phyloP scores from a whole-genome alignment of 1,284 basidiomycete species.

The Puccinia triticina region DNA sequence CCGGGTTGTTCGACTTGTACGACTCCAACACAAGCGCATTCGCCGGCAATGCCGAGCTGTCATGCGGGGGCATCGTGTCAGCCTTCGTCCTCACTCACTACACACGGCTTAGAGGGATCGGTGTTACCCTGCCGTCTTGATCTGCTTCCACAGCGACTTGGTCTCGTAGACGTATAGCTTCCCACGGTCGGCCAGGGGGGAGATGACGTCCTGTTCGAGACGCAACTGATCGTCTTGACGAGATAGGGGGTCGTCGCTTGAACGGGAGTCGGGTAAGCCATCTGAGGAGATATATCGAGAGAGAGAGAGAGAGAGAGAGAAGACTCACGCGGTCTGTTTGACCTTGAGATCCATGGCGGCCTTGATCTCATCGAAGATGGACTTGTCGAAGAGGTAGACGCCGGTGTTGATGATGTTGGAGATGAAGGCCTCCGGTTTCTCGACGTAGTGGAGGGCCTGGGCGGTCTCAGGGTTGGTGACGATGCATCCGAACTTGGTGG shows the following conservation, averaged over 20 bases:
- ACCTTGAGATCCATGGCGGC: conserved; percentile 64
- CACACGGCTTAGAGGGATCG: no score
- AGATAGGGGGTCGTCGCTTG: conserved; percentile 62
- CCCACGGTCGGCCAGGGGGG: conserved; percentile 62
- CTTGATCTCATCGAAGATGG: conserved; percentile 65
- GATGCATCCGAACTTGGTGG: conserved; percentile 64
- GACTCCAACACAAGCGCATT: conserved; percentile 62
- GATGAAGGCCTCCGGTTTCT: conserved; percentile 65
- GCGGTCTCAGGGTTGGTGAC: conserved; percentile 62
- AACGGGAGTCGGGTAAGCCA: neutral
- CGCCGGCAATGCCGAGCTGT: conserved; percentile 64
- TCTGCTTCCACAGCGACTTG: conserved; percentile 64
- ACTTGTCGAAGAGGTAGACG: conserved; percentile 63
- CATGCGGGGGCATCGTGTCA: no score
- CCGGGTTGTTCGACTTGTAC: conserved; percentile 59
- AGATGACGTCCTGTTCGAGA: conserved; percentile 65
- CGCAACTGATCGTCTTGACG: conserved; percentile 64
- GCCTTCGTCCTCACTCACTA: no score
- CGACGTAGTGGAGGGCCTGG: conserved; percentile 62
- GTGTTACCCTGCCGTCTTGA: conserved; percentile 65
- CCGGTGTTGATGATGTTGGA: conserved; percentile 64
- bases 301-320: neutral
- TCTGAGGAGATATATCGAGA: neutral
- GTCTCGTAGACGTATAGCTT: conserved; percentile 65
- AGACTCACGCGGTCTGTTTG: conserved; percentile 61